These are phyloP conservation scores for Colletotrichum gloeosporioides DNA, from an alignment of 2,329 filamentous ascomycete genomes.

Conservation along the genomic window DNA sequence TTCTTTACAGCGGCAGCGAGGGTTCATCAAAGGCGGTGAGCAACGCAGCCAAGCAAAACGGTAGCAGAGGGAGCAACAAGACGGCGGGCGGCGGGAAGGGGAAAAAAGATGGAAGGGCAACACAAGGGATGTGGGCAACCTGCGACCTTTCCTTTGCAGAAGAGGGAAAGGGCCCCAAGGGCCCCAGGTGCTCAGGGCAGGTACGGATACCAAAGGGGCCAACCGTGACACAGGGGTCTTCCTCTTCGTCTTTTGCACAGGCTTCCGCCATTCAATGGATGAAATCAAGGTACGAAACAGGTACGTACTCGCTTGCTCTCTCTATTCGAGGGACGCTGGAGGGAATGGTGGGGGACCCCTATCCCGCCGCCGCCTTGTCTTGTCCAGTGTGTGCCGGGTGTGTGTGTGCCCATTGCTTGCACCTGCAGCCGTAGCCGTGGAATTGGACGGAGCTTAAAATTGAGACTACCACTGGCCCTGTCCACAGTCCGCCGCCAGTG, in stretches of 20 bases:
- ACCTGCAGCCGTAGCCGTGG: background rate
- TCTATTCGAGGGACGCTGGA: background rate
- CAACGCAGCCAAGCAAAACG: background rate
- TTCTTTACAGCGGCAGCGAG: background rate
- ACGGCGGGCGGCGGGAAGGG: background rate
- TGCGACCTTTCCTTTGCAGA: background rate
- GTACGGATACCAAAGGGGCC: background rate
- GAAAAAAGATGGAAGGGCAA: background rate
- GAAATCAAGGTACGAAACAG: background rate
- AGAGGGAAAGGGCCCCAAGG: background rate
- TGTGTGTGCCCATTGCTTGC: background rate
- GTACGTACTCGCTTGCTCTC: background rate
- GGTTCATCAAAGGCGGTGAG: slow-evolving; percentile 16
- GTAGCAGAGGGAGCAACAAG: background rate
- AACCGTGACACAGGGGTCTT: background rate
- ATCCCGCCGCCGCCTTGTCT: background rate
- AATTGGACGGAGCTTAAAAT: slow-evolving; percentile 18
- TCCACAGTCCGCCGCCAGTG: background rate
- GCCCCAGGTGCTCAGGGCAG: background rate
- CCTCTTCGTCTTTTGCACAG: background rate
- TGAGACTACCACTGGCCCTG: background rate
- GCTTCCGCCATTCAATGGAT: background rate
- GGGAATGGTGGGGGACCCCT: slow-evolving; percentile 4
- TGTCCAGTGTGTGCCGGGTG: background rate
- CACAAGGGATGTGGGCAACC: background rate